These are phyloP conservation scores for Solanum peruvianum DNA, from an alignment of 257 asterid species.

Conservation along the genomic window DNA sequence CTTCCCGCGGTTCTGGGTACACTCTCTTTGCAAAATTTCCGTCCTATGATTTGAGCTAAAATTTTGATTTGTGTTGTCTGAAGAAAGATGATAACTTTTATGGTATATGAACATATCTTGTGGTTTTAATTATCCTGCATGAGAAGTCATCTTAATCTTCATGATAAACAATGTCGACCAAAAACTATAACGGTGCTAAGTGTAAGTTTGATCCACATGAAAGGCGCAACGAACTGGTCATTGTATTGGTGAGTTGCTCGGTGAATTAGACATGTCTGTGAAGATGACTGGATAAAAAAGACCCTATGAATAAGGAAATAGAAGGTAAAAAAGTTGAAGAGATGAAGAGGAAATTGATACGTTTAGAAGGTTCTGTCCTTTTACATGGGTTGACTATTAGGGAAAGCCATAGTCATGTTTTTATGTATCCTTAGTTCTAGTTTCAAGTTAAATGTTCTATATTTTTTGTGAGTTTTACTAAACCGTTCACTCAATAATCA, in stretches of 20 bases:
- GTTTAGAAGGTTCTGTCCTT: neutral
- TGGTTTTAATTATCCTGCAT: neutral
- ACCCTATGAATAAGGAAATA: neutral
- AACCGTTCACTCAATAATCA: neutral
- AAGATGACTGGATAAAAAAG: neutral
- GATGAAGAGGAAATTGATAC: neutral
- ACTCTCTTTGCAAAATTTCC: neutral
- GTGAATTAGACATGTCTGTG: neutral
- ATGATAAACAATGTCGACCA: too few species aligned
- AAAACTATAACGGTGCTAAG: too few species aligned
- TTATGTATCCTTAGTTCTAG: neutral
- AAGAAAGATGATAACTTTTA: neutral
- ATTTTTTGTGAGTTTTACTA: neutral
- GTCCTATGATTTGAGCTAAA: neutral
- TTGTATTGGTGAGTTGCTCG: too few species aligned
- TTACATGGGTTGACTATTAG: neutral
- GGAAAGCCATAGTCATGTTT: neutral
- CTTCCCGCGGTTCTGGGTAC: slow-evolving; percentile 53
- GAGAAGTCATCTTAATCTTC: neutral
- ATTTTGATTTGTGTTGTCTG: neutral
- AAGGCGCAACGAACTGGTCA: too few species aligned
- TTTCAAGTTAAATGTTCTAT: neutral
- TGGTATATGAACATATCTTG: neutral
- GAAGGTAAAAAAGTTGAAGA: neutral
- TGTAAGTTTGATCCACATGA: too few species aligned